These are phyloP conservation scores for Malus hybrid DNA, from an alignment of 331 rosid genomes.

Conservation along the genomic window DNA sequence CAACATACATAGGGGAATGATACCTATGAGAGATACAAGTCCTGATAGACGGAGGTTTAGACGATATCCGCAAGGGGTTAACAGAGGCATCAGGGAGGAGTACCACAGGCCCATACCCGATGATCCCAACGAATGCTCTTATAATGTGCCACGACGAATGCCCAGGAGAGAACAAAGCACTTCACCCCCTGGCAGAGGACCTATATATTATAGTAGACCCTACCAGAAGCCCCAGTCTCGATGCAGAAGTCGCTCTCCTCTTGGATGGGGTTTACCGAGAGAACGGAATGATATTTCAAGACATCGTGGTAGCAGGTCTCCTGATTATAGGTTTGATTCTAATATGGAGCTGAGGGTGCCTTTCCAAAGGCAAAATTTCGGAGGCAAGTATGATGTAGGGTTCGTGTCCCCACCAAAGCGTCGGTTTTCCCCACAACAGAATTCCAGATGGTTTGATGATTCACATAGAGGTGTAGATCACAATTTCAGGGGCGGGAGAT, in stretches of 20 bases:
- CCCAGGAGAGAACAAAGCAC: slow-evolving; percentile 25
- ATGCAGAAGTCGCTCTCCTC: slow-evolving; percentile 34
- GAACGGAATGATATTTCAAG: slow-evolving; percentile 15
- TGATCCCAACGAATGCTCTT: slow-evolving; percentile 17
- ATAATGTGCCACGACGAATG: slow-evolving; percentile 17
- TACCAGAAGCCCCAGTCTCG: slow-evolving; percentile 21
- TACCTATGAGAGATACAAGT: slow-evolving; percentile 21
- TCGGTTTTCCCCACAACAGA: slow-evolving; percentile 17
- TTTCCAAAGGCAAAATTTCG: slow-evolving; percentile 24
- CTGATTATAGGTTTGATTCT: slow-evolving; percentile 20
- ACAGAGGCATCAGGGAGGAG: slow-evolving; percentile 16
- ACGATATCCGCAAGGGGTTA: slow-evolving; percentile 24
- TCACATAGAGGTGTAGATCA: slow-evolving; percentile 4
- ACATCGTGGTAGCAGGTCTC: slow-evolving; percentile 29
- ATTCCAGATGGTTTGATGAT: slow-evolving; percentile 32
- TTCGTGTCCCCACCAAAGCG: slow-evolving; percentile 21
- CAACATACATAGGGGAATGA: slow-evolving; percentile 17
- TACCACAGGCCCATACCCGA: slow-evolving; percentile 18
- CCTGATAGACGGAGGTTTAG: slow-evolving; percentile 28
- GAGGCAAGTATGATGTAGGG: slow-evolving; percentile 17
- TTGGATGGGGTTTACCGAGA: slow-evolving; percentile 7
- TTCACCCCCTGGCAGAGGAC: slow-evolving; percentile 20
- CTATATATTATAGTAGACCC: slow-evolving; percentile 22
- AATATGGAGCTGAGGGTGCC: slow-evolving; percentile 26
- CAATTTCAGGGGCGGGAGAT: slow-evolving; percentile 24